Evolutionary conservation across 768 basidiomycete genomes (phyloP), one percentile per base, ranked within the genome.

Genomic region (Collybia nuda): DNA sequence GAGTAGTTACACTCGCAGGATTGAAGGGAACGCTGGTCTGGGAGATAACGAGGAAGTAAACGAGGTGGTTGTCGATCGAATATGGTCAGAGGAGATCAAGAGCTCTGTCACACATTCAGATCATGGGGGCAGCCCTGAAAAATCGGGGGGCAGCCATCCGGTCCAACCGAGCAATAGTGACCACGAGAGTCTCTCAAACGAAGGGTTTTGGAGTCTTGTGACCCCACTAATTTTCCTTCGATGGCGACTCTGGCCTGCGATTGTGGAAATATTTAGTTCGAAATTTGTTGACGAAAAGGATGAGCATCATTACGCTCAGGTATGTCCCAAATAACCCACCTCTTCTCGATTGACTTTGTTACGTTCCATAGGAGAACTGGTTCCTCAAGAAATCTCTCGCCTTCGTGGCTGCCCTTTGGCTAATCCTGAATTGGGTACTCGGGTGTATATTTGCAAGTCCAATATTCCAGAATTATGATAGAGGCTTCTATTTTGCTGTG

Each of bases 61-160:
- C 64, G 80, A 88, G 69, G 80, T 90, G 18, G 81, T 91, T 19
- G 88, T 91, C 14, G 88, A 91, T 64, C 77, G 87, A 41, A 68
- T 75, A 26, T 88, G 85, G 86, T 69, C 76, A 2, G 81, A 82
- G 48, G 81, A 81, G 52, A 72, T 78, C 54, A 80, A 76, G 62
- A 82, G 72, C 45, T 78, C 78, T 18, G 63, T 74, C 37, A 67
- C 78, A 19, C 78, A 77, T 47, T 80, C 81, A 14, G 82, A 85
- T 23, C 75, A 78, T 23, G 77, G 69, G 46, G 57, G 57, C 15
- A 73, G 67, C 15, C 75, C 73, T 14, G 78, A 83, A 38, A 80
- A 79, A 67, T 73, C 78, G 11, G 74, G 76, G 42, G 76, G 68
- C 46, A 76, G 73, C 53, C 70, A 64, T 45, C 68, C 61, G 29